Evolutionary conservation across 352 stramenopile species (phyloP).

Genomic region (Phytophthora podocarpi): DNA sequence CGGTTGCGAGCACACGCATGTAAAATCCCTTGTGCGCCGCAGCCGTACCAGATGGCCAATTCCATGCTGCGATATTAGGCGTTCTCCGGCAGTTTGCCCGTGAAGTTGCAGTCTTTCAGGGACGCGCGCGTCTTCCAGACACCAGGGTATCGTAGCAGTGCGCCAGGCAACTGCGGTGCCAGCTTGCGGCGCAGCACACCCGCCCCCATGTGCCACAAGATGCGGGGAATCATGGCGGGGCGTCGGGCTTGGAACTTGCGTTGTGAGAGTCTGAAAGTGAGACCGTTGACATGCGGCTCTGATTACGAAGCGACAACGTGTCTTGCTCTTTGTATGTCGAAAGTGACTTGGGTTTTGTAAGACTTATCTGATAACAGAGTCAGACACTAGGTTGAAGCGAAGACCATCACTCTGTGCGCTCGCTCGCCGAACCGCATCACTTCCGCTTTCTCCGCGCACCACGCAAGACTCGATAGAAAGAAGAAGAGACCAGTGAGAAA

Average conservation of each 20-base stretch:
- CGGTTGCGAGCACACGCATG: constrained; percentile 55
- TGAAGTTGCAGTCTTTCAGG: constrained; percentile 63
- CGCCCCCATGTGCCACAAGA: constrained; percentile 72
- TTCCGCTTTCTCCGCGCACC: constrained; percentile 26
- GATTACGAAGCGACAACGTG: not conserved
- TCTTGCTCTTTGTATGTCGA: not conserved
- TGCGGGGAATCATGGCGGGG: constrained; percentile 66
- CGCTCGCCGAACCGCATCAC: constrained; percentile 3
- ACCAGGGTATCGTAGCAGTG: constrained; percentile 57
- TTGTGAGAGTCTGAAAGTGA: no score
- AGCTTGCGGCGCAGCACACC: constrained; percentile 58
- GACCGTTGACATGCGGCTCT: not conserved
- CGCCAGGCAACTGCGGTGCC: constrained; percentile 42
- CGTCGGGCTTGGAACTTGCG: not conserved
- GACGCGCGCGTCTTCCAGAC: constrained; percentile 60
- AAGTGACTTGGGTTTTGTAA: constrained; percentile 3
- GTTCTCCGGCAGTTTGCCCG: constrained; percentile 57
- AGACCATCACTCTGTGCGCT: constrained; percentile 32
- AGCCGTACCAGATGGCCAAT: constrained; percentile 74
- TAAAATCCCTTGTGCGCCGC: constrained; percentile 62
- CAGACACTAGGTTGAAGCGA: constrained; percentile 33
- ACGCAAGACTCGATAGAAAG: constrained; percentile 4
- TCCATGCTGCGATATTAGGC: constrained; percentile 80
- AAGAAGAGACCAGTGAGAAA: not conserved
- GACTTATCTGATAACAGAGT: constrained; percentile 13